phyloP scores from a whole-genome alignment of 2,329 filamentous ascomycete species.

The Botrytis fragariae region DNA sequence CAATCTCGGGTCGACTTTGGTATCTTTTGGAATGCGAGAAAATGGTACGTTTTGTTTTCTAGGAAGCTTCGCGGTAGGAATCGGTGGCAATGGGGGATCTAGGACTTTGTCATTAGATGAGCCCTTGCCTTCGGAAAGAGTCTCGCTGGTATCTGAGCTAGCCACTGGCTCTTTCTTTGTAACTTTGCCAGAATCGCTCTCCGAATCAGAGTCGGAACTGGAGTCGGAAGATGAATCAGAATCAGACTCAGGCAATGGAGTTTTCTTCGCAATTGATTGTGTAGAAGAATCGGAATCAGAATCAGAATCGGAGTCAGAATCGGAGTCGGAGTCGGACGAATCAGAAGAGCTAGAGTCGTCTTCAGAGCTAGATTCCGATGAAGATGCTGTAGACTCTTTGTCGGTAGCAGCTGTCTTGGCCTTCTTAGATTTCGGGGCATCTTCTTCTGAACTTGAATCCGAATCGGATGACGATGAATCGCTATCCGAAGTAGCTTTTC shows the following conservation, averaged over 20 bases:
- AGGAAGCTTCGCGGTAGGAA: constrained; percentile 34
- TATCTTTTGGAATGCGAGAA: constrained; percentile 71
- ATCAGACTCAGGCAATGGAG: constrained; percentile 33
- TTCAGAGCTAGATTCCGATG: constrained; percentile 37
- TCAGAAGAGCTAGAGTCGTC: constrained; percentile 39
- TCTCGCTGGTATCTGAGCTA: constrained; percentile 38
- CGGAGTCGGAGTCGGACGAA: constrained; percentile 35
- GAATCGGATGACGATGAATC: constrained; percentile 32
- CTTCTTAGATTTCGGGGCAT: constrained; percentile 21
- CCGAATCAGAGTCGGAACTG: constrained; percentile 38
- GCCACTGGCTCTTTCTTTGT: constrained; percentile 42
- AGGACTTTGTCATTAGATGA: constrained; percentile 28
- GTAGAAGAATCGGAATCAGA: constrained; percentile 34
- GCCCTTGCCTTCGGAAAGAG: constrained; percentile 35
- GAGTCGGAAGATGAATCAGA: constrained; percentile 39
- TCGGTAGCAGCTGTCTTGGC: constrained; percentile 16
- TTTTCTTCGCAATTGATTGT: constrained; percentile 34
- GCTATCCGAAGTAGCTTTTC: constrained; percentile 47
- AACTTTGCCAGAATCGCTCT: constrained; percentile 45
- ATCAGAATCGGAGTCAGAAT: constrained; percentile 36
- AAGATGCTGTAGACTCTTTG: constrained; percentile 24
- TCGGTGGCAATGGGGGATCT: constrained; percentile 39
- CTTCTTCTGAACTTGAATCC: constrained; percentile 38
- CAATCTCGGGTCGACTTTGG: constrained; percentile 65
- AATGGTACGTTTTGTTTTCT: constrained; percentile 66